phyloP scores from a whole-genome alignment of 2,329 filamentous ascomycete species.

The Raffaelea arxii region DNA sequence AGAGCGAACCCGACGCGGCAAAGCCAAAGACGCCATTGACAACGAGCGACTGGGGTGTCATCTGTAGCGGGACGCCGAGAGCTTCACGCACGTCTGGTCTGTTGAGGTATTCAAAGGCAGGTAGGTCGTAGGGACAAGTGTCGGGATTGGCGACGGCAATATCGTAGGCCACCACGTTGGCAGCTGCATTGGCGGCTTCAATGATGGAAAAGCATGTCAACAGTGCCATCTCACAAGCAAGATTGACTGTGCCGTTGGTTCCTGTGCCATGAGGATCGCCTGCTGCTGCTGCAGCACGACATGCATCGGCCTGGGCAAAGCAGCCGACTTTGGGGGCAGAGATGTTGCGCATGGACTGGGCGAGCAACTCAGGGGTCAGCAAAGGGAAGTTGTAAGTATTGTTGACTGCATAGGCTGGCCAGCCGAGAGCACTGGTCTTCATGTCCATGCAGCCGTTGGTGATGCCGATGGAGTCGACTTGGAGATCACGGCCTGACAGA shows the following conservation, averaged over 20 bases:
- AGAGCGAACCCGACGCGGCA: not conserved
- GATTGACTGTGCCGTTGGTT: slow-evolving; percentile 9
- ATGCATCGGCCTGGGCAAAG: slow-evolving; percentile 3
- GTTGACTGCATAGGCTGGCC: slow-evolving; percentile 33
- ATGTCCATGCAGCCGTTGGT: slow-evolving; percentile 48
- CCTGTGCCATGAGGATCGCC: slow-evolving; percentile 6
- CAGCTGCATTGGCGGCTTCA: not conserved
- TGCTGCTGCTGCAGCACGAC: not conserved
- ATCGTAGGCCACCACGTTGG: slow-evolving; percentile 1
- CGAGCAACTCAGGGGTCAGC: slow-evolving; percentile 13
- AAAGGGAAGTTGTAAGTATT: slow-evolving; percentile 25
- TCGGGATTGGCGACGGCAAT: slow-evolving; percentile 1
- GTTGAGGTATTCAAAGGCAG: slow-evolving; percentile 27
- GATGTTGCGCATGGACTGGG: not conserved
- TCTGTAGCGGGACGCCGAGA: slow-evolving; percentile 51
- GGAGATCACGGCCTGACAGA: slow-evolving; percentile 10
- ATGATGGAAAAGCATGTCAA: not conserved
- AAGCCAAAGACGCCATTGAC: slow-evolving; percentile 1
- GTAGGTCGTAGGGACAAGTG: not conserved
- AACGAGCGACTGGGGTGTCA: slow-evolving; percentile 25
- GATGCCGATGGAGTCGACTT: slow-evolving; percentile 29
- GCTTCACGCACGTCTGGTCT: slow-evolving; percentile 41
- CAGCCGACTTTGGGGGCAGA: slow-evolving; percentile 2
- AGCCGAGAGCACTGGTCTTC: slow-evolving; percentile 29
- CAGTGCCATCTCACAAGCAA: slow-evolving; percentile 5